Evolutionary conservation across 1,284 basidiomycete genomes (phyloP).

Genomic region (Trichosporon coremiiforme): DNA sequence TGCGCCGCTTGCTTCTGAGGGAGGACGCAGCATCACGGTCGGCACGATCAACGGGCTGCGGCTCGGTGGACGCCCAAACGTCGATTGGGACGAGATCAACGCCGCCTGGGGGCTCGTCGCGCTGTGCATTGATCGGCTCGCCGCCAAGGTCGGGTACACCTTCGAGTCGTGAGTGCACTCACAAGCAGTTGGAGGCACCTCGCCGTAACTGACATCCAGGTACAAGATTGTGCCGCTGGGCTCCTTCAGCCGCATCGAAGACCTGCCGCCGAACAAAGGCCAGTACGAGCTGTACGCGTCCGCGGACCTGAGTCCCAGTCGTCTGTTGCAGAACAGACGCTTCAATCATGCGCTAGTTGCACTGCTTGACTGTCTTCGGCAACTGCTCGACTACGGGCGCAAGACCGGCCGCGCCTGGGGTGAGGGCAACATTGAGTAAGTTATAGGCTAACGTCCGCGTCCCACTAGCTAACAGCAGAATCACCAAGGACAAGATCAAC

Average conservation of each 20-base stretch:
- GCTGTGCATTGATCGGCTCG: conserved; percentile 86
- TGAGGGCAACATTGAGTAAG: conserved; percentile 66
- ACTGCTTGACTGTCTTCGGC: conserved; percentile 89
- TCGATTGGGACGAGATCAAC: conserved; percentile 99
- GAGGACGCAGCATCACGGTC: conserved; percentile 61
- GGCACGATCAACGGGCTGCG: conserved; percentile 96
- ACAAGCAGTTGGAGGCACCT: too few species aligned
- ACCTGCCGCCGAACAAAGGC: conserved; percentile 78
- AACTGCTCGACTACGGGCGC: conserved; percentile 81
- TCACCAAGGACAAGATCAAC: conserved; percentile 92
- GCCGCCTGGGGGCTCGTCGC: conserved; percentile 97
- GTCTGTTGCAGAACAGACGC: conserved; percentile 86
- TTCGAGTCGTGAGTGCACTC: conserved; percentile 70
- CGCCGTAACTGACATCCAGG: conserved; percentile 56
- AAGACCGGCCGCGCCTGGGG: conserved; percentile 71
- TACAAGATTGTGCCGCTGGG: conserved; percentile 89
- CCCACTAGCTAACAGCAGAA: conserved; percentile 60
- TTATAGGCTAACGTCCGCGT: background rate
- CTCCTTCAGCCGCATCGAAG: conserved; percentile 87
- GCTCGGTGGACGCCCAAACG: conserved; percentile 78
- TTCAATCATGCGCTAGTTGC: conserved; percentile 97
- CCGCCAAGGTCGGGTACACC: conserved; percentile 80
- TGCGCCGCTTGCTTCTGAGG: conserved; percentile 41
- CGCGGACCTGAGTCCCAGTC: conserved; percentile 73
- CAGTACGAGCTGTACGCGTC: conserved; percentile 85